A percentile compares a stretch with the other conserved stretches of the same genome.
These are phyloP conservation scores for Aphanoascus verrucosus DNA, from an alignment of 2,329 filamentous ascomycete species.

Conservation along the genomic window DNA sequence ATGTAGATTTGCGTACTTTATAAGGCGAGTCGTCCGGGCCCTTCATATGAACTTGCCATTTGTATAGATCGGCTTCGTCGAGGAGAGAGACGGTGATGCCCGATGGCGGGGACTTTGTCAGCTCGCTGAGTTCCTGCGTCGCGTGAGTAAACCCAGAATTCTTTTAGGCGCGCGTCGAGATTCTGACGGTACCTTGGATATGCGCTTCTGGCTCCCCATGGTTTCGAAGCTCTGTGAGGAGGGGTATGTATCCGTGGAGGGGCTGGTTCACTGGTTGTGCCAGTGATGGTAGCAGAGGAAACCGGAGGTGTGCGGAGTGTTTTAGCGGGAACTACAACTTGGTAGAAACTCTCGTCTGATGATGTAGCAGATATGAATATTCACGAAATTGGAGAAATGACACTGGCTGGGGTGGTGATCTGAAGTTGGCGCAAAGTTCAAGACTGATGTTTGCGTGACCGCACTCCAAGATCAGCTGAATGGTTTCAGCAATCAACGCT, in stretches of 20 bases:
- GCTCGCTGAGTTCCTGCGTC: conserved; percentile 50
- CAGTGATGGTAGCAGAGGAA: not conserved
- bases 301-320: not conserved
- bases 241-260: not conserved
- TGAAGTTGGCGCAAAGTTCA: too few relatives aligned
- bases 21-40: conserved; percentile 56
- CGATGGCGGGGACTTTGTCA: conserved; percentile 44
- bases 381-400: too few relatives aligned
- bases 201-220: conserved; percentile 39
- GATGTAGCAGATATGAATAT: too few relatives aligned
- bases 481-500: too few relatives aligned
- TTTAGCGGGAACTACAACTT: too few relatives aligned
- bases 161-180: not conserved
- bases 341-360: too few relatives aligned
- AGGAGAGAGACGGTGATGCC: conserved; percentile 48
- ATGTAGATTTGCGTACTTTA: conserved; percentile 41
- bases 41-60: conserved; percentile 58
- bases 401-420: too few relatives aligned
- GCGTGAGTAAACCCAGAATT: not conserved
- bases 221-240: not conserved
- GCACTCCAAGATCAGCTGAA: too few relatives aligned
- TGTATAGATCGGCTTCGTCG: conserved; percentile 55
- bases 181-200: conserved; percentile 34
- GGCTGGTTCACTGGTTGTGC: not conserved
- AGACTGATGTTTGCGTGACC: too few relatives aligned